Evolutionary conservation across 2,329 filamentous ascomycete species (phyloP), one percentile per base, ranked within the genome.

Genomic region (Hortaea werneckii): DNA sequence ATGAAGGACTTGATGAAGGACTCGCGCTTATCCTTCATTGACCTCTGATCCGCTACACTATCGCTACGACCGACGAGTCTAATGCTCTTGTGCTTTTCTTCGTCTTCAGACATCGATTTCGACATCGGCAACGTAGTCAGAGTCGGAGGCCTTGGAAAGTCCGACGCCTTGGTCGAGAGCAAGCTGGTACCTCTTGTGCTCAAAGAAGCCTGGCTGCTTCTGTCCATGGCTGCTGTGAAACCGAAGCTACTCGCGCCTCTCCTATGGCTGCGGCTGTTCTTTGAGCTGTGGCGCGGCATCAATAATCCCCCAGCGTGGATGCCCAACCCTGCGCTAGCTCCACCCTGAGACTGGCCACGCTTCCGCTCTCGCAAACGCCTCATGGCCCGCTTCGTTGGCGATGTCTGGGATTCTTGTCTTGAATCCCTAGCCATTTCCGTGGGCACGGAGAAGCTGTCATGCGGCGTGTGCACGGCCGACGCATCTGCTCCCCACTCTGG

Each of bases 371-470:
- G 58, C 6, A 65, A 41, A 45, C 56, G 41, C 47, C 53, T 49
- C 47, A 63, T 49, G 42, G 58, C 51, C 53, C 61, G 44, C 53
- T 62, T 54, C 45, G 57, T 45, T 39, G 60, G 57, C 29, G 60
- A 64, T 4, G 52, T 39, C 10, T 55, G 51, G 11, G 60, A 62
- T 9, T 58, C 53, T 13, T 53, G 53, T 30, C 60, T 59, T 1
- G 67, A 68, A 2, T 57, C 50, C 32, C 63, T 55, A 7, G 65
- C 62, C 34, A 69, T 60, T 43, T 67, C 65, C 11, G 66, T 65
- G 5, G 67, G 61, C 10, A 68, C 60, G 11, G 65, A 68, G 59
- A 70, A 70, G 44, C 67, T 70, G 42, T 69, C 64, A 44, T 66
- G 63, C 5, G 67, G 66, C 20, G 58, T 63, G 48, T 68, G 64